These are phyloP conservation scores for Fusarium bactridioides DNA, from an alignment of 2,329 filamentous ascomycete species.

Conservation along the genomic window DNA sequence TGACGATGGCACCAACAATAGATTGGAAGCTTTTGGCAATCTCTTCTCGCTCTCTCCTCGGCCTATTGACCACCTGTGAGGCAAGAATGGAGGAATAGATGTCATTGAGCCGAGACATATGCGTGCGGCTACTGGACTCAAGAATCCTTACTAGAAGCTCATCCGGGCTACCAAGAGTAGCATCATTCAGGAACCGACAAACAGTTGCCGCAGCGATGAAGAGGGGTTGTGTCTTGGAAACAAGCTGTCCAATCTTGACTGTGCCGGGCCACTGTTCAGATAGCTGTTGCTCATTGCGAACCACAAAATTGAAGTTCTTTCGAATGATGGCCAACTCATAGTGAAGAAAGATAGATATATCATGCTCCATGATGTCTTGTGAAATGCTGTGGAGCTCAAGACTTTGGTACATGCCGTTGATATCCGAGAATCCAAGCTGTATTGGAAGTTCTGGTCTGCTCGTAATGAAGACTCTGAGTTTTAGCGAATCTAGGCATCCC, in stretches of 20 bases:
- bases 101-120: background rate
- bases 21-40: background rate
- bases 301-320: background rate
- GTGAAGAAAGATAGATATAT: background rate
- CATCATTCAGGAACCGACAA: background rate
- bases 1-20: background rate
- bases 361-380: background rate
- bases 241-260: background rate
- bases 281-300: accelerated
- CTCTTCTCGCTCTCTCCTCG: background rate
- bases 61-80: background rate
- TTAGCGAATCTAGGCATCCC: accelerated
- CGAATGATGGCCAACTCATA: background rate
- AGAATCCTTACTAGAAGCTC: background rate
- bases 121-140: background rate
- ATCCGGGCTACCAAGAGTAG: background rate
- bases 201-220: background rate
- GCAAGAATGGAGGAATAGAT: background rate
- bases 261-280: background rate
- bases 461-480: background rate
- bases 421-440: background rate
- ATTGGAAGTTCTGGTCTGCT: background rate
- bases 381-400: background rate
- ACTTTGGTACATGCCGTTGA: background rate
- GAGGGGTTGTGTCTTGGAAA: background rate